Conservation (phyloP, 805 yeast genomes). For the Nakazawaea anatomiae region DNA sequence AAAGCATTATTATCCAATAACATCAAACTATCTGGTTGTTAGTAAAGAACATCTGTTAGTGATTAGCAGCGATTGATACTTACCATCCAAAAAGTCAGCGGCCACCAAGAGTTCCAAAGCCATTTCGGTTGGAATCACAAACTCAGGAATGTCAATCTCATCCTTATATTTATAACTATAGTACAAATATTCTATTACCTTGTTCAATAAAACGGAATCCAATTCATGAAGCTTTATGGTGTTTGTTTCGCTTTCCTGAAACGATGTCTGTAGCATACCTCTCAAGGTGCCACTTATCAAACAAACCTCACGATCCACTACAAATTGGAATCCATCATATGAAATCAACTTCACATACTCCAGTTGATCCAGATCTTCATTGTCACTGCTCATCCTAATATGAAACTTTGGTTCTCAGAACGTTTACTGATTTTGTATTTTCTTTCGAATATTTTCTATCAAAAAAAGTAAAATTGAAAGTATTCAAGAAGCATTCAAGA, state of each 20-base stretch:
- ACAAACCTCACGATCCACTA: conserved; percentile 70
- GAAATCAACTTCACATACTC: conserved; percentile 63
- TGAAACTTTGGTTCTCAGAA: too few relatives aligned
- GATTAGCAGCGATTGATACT: not conserved
- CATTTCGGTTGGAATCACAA: conserved; percentile 89
- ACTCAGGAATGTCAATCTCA: conserved; percentile 69
- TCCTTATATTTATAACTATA: conserved; percentile 66
- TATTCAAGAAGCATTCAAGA: too few relatives aligned
- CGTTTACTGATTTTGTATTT: too few relatives aligned
- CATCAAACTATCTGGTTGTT: not conserved
- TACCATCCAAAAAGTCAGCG: conserved; percentile 76
- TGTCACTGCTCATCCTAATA: conserved; percentile 12
- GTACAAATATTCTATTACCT: conserved; percentile 79
- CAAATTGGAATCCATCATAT: conserved; percentile 59
- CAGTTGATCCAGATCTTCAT: conserved; percentile 15
- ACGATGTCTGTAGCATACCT: conserved; percentile 50
- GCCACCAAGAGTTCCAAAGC: conserved; percentile 89
- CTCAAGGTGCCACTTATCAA: conserved; percentile 58
- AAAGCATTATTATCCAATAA: not conserved
- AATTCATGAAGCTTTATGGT: conserved; percentile 54
- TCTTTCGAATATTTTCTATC: too few relatives aligned
- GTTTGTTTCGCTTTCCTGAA: conserved; percentile 54
- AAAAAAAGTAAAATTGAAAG: not conserved
- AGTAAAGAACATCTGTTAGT: not conserved
- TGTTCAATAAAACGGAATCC: conserved; percentile 65